These are phyloP conservation scores for Coniochaeta hoffmannii DNA, from an alignment of 2,329 filamentous ascomycete genomes.

Conservation along the genomic window DNA sequence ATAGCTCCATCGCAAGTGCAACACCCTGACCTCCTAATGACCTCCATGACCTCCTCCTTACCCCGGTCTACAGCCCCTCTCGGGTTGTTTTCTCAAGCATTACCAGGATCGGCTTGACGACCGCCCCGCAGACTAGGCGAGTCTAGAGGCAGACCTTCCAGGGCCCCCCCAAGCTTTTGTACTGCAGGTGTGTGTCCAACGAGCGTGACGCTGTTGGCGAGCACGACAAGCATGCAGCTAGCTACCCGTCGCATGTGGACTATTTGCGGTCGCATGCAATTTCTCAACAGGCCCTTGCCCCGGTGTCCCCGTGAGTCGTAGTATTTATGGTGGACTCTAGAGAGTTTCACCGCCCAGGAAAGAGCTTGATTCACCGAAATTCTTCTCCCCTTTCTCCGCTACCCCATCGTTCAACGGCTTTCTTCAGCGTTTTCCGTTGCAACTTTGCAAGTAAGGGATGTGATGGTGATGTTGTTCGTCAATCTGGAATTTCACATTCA, in stretches of 20 bases:
- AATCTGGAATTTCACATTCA: not conserved
- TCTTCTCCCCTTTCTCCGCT: not conserved
- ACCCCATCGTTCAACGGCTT: not conserved
- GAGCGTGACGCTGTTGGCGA: no score
- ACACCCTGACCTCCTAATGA: not conserved
- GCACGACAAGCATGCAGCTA: not conserved
- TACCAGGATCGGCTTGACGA: not conserved
- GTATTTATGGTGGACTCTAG: no score
- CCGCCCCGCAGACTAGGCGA: not conserved
- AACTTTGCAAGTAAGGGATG: not conserved
- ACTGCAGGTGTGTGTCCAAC: no score
- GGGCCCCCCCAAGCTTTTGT: not conserved
- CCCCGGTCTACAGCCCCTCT: not conserved
- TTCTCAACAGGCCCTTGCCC: not conserved
- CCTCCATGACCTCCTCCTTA: not conserved
- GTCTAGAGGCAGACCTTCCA: not conserved
- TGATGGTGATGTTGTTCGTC: not conserved
- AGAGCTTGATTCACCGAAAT: not conserved
- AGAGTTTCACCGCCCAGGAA: not conserved
- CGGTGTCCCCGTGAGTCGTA: not conserved
- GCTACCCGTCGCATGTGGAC: not conserved
- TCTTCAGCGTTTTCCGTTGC: not conserved
- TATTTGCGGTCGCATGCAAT: not conserved
- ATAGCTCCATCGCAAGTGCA: constrained; percentile 1
- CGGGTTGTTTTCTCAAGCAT: not conserved